Conservation (phyloP, 169 alveolate species). For the Theileria equi region DNA sequence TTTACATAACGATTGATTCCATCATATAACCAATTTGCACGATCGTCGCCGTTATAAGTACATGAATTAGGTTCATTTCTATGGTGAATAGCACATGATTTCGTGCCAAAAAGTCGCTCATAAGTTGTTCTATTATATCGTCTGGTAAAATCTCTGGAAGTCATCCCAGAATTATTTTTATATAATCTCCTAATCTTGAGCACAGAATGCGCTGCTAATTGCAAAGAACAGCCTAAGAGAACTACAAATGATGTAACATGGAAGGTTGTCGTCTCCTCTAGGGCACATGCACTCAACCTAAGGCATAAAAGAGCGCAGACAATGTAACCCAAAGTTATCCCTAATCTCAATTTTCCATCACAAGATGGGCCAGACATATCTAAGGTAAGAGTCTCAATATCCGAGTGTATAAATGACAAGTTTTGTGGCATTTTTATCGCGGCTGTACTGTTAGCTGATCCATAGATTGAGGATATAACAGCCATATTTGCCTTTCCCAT, state of each 20-base stretch:
- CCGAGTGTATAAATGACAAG: no score
- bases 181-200: constrained; percentile 7
- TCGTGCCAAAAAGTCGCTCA: no score
- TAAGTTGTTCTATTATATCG: no score
- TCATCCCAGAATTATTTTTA: neutral
- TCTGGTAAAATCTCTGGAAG: no score
- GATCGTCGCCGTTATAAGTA: no score
- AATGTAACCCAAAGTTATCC: constrained; percentile 72
- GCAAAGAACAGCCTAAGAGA: constrained; percentile 54
- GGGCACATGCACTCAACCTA: constrained; percentile 61
- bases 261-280: constrained; percentile 73
- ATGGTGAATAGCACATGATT: no score
- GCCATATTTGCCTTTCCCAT: constrained; percentile 25
- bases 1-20: neutral
- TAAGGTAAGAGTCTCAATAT: no score
- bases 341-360: constrained; percentile 41
- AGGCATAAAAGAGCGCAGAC: constrained; percentile 67
- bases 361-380: constrained; percentile 26
- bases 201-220: constrained; percentile 44
- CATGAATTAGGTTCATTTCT: no score
- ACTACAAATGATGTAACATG: constrained; percentile 70
- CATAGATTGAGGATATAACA: constrained; percentile 15
- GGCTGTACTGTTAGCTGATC: neutral
- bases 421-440: neutral
- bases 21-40: constrained; percentile 1